Base-by-base conservation (phyloP, 2,329 filamentous ascomycete genomes). In the Ploettnerulaceae sp. region DNA sequence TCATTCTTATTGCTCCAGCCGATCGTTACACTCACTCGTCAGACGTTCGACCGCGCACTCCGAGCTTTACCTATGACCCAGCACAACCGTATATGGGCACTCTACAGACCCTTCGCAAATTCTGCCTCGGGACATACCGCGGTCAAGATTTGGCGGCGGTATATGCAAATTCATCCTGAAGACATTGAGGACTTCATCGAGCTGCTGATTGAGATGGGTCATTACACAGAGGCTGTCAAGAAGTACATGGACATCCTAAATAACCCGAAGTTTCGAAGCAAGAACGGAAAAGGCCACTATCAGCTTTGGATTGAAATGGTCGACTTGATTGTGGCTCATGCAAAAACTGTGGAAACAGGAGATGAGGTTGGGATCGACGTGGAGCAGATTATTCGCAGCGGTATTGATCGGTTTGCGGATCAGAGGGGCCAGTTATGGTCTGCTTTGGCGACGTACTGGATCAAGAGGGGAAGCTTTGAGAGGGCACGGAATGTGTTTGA, bases 271-370 rank as follows among this genome's bases (percentile, higher is more conserved):
- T 97, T 98, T 68, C 80, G 82, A 63, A 97, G 91, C 69, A 95
- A 94, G 68, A 82, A 93, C 56, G 87, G 87, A 49, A 96, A 95
- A 68, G 91, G 93, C 0, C 88, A 91, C 53, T 98, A 95, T 64
- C 89, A 98, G 66, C 76, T 98, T 38, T 98, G 93, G 93, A 93
- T 82, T 54, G 93, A 98, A 65, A 94, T 98, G 88, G 83, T 97
- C 26, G 93, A 98, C 61, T 67, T 97, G 54, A 73, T 98, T 35
- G 94, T 98, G 33, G 86, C 86, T 49, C 89, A 95, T 65, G 93
- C 93, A 3, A 85, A 84, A 58, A 81, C 94, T 32, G 82, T 98
- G 38, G 81, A 93, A 60, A 86, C 88, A 5, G 82, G 84, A 11
- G 79, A 87, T 53, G 86, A 91, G 59, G 79, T 79, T 12, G 89